phyloP scores from a whole-genome alignment of 1,284 basidiomycete species.

The Blastosporella zonata region DNA sequence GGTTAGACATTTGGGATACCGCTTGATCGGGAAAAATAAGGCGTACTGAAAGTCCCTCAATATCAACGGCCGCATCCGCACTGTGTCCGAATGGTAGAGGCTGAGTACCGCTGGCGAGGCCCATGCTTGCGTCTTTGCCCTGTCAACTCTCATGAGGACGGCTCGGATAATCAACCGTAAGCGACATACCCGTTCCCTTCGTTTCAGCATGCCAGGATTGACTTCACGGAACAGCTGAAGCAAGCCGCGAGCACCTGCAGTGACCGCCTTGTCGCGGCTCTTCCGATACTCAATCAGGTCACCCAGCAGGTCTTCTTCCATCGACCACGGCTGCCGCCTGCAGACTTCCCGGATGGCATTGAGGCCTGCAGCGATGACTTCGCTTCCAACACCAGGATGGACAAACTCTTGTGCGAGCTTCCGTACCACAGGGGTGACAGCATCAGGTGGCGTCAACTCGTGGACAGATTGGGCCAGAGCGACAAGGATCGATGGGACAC shows the following conservation, averaged over 20 bases:
- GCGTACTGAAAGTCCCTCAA: conserved; percentile 84
- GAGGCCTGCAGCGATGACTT: conserved; percentile 94
- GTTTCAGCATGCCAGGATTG: conserved; percentile 91
- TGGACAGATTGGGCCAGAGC: conserved; percentile 95
- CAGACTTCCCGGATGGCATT: conserved; percentile 96
- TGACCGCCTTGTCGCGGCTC: conserved; percentile 93
- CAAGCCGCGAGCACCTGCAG: conserved; percentile 83
- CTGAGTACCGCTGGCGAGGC: conserved; percentile 56
- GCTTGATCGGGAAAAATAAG: background rate
- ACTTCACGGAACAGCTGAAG: conserved; percentile 95
- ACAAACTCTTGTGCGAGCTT: conserved; percentile 97
- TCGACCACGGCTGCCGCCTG: conserved; percentile 91
- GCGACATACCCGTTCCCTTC: conserved; percentile 72
- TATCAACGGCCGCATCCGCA: conserved; percentile 74
- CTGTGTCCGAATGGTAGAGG: conserved; percentile 82
- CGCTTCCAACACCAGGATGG: conserved; percentile 93
- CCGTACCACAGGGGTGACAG: conserved; percentile 82
- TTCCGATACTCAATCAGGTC: conserved; percentile 95
- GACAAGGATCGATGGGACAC: conserved; percentile 93
- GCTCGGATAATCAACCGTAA: background rate
- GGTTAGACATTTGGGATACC: background rate
- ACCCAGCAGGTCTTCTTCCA: conserved; percentile 90
- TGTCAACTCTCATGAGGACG: conserved; percentile 26
- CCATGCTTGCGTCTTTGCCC: conserved; percentile 86
- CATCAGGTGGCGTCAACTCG: conserved; percentile 93